Base-by-base conservation (phyloP, 257 asterid genomes). In the Fraxinus quadrangulata region DNA sequence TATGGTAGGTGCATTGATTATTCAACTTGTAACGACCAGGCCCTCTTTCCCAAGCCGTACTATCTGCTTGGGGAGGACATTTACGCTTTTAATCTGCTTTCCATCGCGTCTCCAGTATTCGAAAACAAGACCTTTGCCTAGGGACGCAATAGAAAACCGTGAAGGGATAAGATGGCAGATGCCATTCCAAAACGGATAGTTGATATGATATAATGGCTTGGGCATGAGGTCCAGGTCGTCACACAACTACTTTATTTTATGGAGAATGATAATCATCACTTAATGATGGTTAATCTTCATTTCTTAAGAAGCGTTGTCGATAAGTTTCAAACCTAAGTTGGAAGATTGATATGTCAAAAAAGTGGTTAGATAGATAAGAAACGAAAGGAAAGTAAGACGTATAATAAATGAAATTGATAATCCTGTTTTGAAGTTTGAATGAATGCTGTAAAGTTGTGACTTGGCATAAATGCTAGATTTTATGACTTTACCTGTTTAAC, bases 1-100 rank as follows among this genome's bases (percentile, higher is more conserved):
- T 82, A 70, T 75, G 34, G 51, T 82, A 2, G 77, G 81, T 66
- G 81, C 76, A 9, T 67, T 33, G 59, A 71, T 3, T 34, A 21
- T 26, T 59, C 31, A n/a, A 21, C 36, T 33, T 33, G 36, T 33
- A 33, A 33, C 6, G 36, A 33, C 6, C 36, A 33, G 6, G 36
- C 6, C 6, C 36, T 33, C 36, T 33, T 33, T 6, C 36, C 36
- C 36, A 33, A 33, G 36, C 36, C 36, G 36, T 33, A 33, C 36
- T 33, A 33, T 33, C 6, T 5, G 36, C 36, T 33, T 33, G 36
- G 36, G 36, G 36, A 33, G 36, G 36, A 33, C 36, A 33, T 33
- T 33, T 4, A 33, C 6, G 6, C 5, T 33, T 0, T 33, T 33
- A 33, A 33, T 33, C 36, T 4, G 36, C 36, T 33, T 33, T 33